phyloP scores from a whole-genome alignment of 306 rosid genomes.

The Rosa chinensis region DNA sequence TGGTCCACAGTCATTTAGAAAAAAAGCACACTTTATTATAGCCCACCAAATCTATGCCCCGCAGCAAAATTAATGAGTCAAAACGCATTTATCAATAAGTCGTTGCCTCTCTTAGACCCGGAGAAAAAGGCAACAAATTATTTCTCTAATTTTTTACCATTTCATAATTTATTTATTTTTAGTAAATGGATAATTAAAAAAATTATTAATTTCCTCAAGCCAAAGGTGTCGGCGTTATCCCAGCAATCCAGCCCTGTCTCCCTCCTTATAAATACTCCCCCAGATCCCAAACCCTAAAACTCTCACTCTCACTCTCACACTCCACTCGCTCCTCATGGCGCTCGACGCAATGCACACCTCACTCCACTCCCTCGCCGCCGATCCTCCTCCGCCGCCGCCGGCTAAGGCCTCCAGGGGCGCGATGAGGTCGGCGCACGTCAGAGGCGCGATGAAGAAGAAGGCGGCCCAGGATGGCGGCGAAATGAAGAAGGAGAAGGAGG shows the following conservation, averaged over 20 bases:
- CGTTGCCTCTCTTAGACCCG: no score
- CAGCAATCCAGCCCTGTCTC: conserved; percentile 44
- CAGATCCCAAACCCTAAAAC: conserved; percentile 19
- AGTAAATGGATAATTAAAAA: no score
- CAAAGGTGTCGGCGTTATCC: conserved; percentile 53
- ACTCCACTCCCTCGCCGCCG: background rate
- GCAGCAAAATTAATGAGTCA: conserved; percentile 1
- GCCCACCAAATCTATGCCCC: conserved; percentile 5
- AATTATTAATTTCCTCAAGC: background rate
- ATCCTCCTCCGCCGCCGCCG: conserved; percentile 8
- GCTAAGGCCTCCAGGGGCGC: background rate
- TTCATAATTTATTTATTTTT: background rate
- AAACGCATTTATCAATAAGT: background rate
- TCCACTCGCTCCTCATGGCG: conserved; percentile 29
- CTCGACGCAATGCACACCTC: conserved; percentile 35
- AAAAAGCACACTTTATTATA: background rate
- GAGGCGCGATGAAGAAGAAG: no score
- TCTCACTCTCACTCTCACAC: conserved; percentile 10
- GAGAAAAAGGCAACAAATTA: background rate
- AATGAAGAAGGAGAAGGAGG: conserved; percentile 25
- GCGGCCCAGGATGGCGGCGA: no score
- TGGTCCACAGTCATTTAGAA: background rate
- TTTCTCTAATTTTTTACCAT: background rate
- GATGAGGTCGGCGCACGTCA: no score
- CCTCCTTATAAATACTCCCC: conserved; percentile 37